These are phyloP conservation scores for Vigna reflexopilosa DNA, from an alignment of 306 rosid genomes.

Conservation along the genomic window DNA sequence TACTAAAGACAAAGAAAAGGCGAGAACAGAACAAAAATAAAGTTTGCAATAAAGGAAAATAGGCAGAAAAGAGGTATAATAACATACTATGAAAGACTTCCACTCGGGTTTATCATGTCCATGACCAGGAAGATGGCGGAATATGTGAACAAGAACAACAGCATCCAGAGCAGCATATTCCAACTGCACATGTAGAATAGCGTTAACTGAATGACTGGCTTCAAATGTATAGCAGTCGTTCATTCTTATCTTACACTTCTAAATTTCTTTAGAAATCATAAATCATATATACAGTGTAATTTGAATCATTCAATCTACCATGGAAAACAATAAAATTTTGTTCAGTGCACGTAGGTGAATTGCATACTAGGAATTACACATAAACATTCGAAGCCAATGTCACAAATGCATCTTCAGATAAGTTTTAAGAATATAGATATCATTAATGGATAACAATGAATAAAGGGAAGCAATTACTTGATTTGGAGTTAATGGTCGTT, in stretches of 20 bases:
- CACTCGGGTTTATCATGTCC: conserved; percentile 65
- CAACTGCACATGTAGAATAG: conserved; percentile 62
- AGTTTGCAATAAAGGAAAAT: conserved; percentile 29
- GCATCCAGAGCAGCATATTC: conserved; percentile 99
- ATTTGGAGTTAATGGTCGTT: conserved; percentile 78
- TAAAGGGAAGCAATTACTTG: conserved; percentile 61
- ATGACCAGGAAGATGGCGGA: conserved; percentile 70
- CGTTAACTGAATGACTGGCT: conserved; percentile 13
- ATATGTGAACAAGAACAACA: conserved; percentile 83
- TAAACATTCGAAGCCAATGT: conserved; percentile 1
- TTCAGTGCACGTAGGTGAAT: background rate
- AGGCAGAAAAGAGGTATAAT: conserved; percentile 11
- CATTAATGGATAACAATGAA: conserved; percentile 10
- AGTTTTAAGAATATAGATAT: conserved; percentile 9
- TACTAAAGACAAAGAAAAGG: conserved; percentile 18
- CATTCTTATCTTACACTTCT: background rate
- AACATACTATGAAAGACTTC: conserved; percentile 88
- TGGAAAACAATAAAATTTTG: background rate
- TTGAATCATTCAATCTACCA: conserved; percentile 10
- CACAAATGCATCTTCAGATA: conserved; percentile 8
- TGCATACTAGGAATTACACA: conserved; percentile 16
- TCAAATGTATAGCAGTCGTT: background rate
- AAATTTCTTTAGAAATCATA: conserved; percentile 24
- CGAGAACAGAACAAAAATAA: background rate
- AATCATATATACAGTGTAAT: conserved; percentile 12